Evolutionary conservation across 768 basidiomycete genomes (phyloP), one percentile per base, ranked within the genome.

Genomic region (Scleroderma citrinum): DNA sequence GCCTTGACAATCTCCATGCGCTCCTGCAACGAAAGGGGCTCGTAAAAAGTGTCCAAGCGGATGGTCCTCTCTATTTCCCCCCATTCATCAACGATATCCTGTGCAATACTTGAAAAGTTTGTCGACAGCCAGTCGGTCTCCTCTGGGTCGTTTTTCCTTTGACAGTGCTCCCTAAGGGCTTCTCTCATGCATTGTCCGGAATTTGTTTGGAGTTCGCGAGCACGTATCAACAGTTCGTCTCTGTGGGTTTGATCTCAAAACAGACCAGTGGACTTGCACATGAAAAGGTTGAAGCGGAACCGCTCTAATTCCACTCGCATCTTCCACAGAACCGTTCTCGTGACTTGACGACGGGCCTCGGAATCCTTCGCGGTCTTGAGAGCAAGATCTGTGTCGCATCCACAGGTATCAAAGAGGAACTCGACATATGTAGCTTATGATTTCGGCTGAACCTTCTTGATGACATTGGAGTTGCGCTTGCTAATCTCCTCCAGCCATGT

Each of bases 1-100:
- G 76, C 76, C 38, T 69, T 70, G 31, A 83, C 70, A 26, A 85
- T 70, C 11, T 62, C 62, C 52, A 71, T 72, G 26, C 71, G 70
- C 53, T 85, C 83, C 4, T 81, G 67, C 39, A 77, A 57, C 12
- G 80, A 79, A 3, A 85, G 61, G 1, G 76, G 65, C 47, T 72
- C 53, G 48, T 84, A 82, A 56, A 80, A 75, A 0, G 71, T 75
- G 44, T 71, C 74, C 41, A 41, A 23, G 11, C 65, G 58, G 31
- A 83, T 60, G 14, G 68, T 69, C 14, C 49, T 41, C 50, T 68
- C 70, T 2, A 83, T 58, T 8, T 60, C 64, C 6, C 49, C 45
- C 78, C 80, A 83, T 50, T 80, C 77, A 0, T 68, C 61, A 24
- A 74, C 39, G 36, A 83, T 75, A 14, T 59, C 54, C 1, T 51